A percentile compares a stretch with the other conserved stretches of the same genome.
Conservation (phyloP, 768 basidiomycete genomes). For the Gloeophyllum trabeum region DNA sequence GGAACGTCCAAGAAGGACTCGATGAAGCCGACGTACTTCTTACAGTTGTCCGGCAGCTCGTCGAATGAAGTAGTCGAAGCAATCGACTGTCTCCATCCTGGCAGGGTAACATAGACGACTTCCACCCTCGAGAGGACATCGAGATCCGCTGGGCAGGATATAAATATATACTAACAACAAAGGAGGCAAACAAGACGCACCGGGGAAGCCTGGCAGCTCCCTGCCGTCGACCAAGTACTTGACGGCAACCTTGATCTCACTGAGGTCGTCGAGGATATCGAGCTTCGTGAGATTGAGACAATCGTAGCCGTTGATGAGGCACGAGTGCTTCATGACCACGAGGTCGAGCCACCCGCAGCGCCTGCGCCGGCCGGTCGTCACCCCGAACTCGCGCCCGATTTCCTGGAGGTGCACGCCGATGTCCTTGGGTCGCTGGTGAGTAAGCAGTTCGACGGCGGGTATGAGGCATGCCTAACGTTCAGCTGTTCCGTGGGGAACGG, state of each 20-base stretch:
- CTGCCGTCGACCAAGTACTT: conserved; percentile 71
- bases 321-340: conserved; percentile 88
- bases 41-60: conserved; percentile 75
- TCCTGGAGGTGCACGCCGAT: conserved; percentile 85
- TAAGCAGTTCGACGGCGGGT: no score
- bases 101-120: conserved; percentile 80
- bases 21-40: conserved; percentile 79
- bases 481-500: conserved; percentile 97
- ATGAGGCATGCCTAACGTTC: conserved; percentile 39
- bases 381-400: conserved; percentile 86
- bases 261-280: conserved; percentile 77
- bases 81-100: conserved; percentile 86
- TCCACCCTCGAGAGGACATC: conserved; percentile 69
- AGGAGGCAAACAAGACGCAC: conserved; percentile 28
- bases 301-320: conserved; percentile 93
- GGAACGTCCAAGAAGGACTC: conserved; percentile 63
- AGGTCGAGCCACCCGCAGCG: conserved; percentile 98
- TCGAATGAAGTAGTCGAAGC: conserved; percentile 49
- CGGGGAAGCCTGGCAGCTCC: conserved; percentile 79
- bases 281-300: conserved; percentile 91
- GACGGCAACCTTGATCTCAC: conserved; percentile 82
- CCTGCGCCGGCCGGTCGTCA: conserved; percentile 84
- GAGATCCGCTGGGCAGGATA: conserved; percentile 54
- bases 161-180: not conserved
- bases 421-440: no score